Evolutionary conservation across 2,329 filamentous ascomycete species (phyloP).

Genomic region (Dryadomyces quercivorus): DNA sequence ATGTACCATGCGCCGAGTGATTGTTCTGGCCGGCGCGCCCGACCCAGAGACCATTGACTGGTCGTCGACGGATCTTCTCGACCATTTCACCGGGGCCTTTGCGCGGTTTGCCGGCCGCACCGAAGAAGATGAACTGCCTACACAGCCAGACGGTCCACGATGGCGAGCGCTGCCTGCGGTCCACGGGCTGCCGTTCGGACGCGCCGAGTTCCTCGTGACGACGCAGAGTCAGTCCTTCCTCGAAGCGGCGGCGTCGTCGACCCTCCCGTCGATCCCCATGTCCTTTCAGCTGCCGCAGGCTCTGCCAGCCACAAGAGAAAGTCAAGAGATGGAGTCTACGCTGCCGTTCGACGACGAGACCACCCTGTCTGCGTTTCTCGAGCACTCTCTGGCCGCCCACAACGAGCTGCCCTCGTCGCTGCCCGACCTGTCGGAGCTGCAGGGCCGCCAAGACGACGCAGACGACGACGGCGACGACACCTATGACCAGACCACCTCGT

Average conservation of each 20-base stretch:
- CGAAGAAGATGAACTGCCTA: not conserved
- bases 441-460: not conserved
- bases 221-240: not conserved
- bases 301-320: constrained; percentile 8
- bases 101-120: constrained; percentile 10
- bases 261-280: constrained; percentile 34
- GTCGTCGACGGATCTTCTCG: constrained; percentile 35
- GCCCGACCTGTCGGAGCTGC: constrained; percentile 20
- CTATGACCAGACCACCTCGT: not conserved
- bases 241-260: constrained; percentile 14
- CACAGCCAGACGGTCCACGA: not conserved
- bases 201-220: not conserved
- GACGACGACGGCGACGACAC: not conserved
- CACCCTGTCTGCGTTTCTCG: constrained; percentile 53
- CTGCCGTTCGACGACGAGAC: constrained; percentile 14
- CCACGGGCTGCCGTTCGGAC: not conserved
- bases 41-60: constrained; percentile 39
- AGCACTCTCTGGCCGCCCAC: constrained; percentile 64
- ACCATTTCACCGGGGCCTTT: constrained; percentile 29
- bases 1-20: constrained; percentile 14
- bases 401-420: constrained; percentile 54
- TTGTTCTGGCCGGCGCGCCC: constrained; percentile 44
- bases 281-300: constrained; percentile 25
- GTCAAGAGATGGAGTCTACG: not conserved
- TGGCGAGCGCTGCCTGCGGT: not conserved